Percentiles rank a stretch among this genome's conserved stretches.
Evolutionary conservation across 805 yeast species (phyloP).

Genomic region (Candida khao-thaluensis): DNA sequence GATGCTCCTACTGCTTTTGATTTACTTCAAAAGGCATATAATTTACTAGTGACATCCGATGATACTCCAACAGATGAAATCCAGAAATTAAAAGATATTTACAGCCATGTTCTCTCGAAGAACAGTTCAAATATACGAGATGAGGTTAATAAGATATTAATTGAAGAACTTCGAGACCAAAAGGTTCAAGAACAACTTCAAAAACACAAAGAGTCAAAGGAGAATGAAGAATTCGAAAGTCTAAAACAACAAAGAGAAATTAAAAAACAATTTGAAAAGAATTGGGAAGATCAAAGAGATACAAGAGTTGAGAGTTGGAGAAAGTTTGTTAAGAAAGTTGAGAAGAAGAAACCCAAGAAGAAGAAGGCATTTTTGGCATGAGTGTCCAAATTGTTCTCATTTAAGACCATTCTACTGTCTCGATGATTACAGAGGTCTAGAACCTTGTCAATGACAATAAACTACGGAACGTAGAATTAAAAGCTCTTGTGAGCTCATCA

Average conservation of each 20-base stretch:
- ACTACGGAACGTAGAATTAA: no score
- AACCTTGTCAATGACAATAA: no score
- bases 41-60: background rate
- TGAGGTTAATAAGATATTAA: conserved; percentile 44
- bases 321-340: conserved; percentile 39
- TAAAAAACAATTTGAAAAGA: conserved; percentile 41
- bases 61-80: conserved; percentile 14
- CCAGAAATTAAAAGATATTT: conserved; percentile 28
- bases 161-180: conserved; percentile 33
- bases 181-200: conserved; percentile 24
- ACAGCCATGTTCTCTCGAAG: conserved; percentile 19
- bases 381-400: no score
- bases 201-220: conserved; percentile 29
- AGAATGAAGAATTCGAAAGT: conserved; percentile 25
- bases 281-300: conserved; percentile 65
- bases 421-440: no score
- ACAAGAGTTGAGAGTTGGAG: conserved; percentile 62
- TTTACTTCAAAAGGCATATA: conserved; percentile 29
- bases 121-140: conserved; percentile 24
- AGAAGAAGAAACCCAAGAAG: conserved; percentile 46
- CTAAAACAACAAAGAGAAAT: conserved; percentile 40
- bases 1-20: conserved; percentile 68
- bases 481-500: no score
- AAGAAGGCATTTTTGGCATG: conserved; percentile 16
- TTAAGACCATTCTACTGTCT: no score